Evolutionary conservation across 176 grass and related monocot species (phyloP), one percentile per base, ranked within the genome.

Genomic region (Dendrocalamus sinicus): DNA sequence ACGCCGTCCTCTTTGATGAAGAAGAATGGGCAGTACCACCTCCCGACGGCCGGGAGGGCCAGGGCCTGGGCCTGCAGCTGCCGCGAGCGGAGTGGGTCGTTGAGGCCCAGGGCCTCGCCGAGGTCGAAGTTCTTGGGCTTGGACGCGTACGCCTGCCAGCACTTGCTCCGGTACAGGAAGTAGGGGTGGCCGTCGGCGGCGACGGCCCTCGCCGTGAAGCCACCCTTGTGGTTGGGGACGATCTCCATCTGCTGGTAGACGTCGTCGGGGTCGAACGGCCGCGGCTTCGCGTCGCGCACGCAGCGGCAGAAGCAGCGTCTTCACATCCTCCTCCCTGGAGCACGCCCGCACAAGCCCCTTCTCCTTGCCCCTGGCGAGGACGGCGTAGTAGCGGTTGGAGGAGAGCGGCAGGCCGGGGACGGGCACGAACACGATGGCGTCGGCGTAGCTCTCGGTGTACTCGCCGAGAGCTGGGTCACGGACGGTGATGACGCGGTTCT

Each of bases 241-340:
- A 94, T 81, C 78, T 94, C 87, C 17, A 94, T 65, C 84, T 92
- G 87, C 69, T 94, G 92, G 87, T 94, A 94, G 45, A 94, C 62
- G 57, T 94, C 87, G 8, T 51, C 84, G 50, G 91, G 85, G 65
- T 92, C 73, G 43, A 94, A 92, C 46, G 72, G 87, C 55, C 48
- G 89, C 8, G 89, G 87, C 50, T 83, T 59, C n/a, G 72, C 78
- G 64, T 89, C 84, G 19, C 54, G 37, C 83, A 89, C 40, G 63
- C 71, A 57, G 37, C 53, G 64, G 72, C 72, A 84, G 71, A 92
- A 75, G 76, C 83, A 94, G 85, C 75, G 87, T 20, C 2, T 8
- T 47, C 85, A 84, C 86, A 52, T 95, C 85, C 37, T 92, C 86
- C 78, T 92, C 90, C 5, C 79, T 62, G 0, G 90, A 92, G 74